Evolutionary conservation across 2,329 filamentous ascomycete species (phyloP), one percentile per base, ranked within the genome.

Genomic region (Diaporthe sp.): DNA sequence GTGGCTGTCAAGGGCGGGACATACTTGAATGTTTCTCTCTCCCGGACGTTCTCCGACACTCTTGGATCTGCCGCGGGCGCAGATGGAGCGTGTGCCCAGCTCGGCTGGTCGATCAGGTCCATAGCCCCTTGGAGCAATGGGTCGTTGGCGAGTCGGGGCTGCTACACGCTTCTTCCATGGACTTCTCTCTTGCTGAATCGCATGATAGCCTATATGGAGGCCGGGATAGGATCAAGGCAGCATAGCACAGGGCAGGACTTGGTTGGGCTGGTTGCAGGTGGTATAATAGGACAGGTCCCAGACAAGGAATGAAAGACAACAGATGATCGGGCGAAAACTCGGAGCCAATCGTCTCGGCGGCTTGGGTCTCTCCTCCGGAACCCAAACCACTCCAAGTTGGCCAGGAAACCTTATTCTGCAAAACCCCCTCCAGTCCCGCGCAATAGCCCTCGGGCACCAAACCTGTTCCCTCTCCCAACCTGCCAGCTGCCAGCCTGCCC

Each of bases 1-100:
- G 72, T 27, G 15, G n/a, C 27, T 7, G 47, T 51, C 27, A 61
- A 35, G 55, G 56, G 35, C 37, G 27, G 25, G 30, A 75, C 76
- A 35, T 56, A 79, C 78, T 77, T 79, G 74, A 78, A 79, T 25
- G 78, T 78, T 53, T 79, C 77, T 37, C 77, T 75, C 71, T 79
- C 78, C 27, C 78, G 78, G 61, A 75, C 44, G 42, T 53, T 72
- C 47, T 75, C 73, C 53, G 61, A 59, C 42, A 71, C 55, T 25
- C 47, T 39, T 17, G 61, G 10, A 15, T 50, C 59, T 39, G 56
- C 32, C n/a, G 51, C 17, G 42, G 70, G 32, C 42, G 53, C 53
- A 56, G 70, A 53, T 55, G 44, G 35, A 50, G 59, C 51, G 59
- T 61, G 51, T 61, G 68, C 72, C 50, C 68, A 68, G 63, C 63